A percentile compares a stretch with the other conserved stretches of the same genome.
Evolutionary conservation across 345 rosid genomes (phyloP).

Genomic region (Citrus cavaleriei): DNA sequence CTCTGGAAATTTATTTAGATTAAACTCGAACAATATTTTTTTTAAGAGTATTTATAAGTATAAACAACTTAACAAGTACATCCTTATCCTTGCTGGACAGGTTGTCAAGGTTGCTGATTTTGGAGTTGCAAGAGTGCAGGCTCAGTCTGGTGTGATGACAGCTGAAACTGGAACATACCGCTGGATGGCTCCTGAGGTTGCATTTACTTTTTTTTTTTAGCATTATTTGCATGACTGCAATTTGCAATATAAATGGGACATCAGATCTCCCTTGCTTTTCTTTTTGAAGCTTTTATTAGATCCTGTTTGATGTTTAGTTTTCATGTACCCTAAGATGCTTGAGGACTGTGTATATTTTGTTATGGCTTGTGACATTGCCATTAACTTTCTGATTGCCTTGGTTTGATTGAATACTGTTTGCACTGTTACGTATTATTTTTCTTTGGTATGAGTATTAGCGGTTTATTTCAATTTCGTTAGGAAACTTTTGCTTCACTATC

Average conservation of each 20-base stretch:
- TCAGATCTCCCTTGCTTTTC: constrained; percentile 9
- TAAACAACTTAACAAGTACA: neutral
- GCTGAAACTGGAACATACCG: constrained; percentile 99
- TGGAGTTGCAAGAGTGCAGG: constrained; percentile 96
- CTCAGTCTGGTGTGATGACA: constrained; percentile 91
- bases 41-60: neutral
- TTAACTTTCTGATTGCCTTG: neutral
- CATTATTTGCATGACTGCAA: constrained; percentile 6
- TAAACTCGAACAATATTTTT: neutral
- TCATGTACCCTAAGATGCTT: neutral
- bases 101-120: constrained; percentile 98
- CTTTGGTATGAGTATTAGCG: neutral
- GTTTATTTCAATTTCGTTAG: neutral
- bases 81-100: constrained; percentile 30
- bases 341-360: neutral
- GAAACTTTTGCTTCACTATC: neutral
- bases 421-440: neutral
- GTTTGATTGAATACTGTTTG: neutral
- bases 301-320: neutral
- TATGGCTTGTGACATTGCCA: neutral
- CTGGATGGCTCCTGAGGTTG: constrained; percentile 99
- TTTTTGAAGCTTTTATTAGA: neutral
- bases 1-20: neutral
- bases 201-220: constrained; percentile 1
- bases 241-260: constrained; percentile 1